Base-by-base conservation (phyloP, 2,329 filamentous ascomycete species). In the Neurospora sp. region DNA sequence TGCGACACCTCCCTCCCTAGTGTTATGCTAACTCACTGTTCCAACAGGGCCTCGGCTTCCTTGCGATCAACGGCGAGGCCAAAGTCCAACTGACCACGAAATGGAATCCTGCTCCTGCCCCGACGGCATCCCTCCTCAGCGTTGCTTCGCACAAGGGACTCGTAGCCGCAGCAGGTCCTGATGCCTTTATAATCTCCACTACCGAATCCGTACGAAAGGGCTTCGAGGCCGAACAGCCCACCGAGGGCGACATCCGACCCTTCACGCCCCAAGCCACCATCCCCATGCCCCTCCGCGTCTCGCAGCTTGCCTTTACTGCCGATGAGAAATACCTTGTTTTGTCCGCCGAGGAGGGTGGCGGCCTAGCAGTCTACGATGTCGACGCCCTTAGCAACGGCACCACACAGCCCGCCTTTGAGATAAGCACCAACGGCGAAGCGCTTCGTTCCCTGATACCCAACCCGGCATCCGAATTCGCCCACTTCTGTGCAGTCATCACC, bases 261-360 rank as follows among this genome's bases (percentile, higher is more conserved):
- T 96, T 96, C 76, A 83, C 88, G 71, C 91, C 94, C 3, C 88
- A 95, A 78, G 83, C 92, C 68, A 90, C 85, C 71, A 86, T 98
- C 6, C 83, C 89, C 1, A 85, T 96, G 76, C 87, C 91, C 10
- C 86, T 89, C 76, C 89, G 91, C 74, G 87, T 97, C 69, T 96
- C 93, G 11, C 96, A 99, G 79, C 84, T 99, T 23, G 89, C 90
- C 17, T 99, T 99, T 79, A 95, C 93, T 0, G 87, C 92, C n/a
- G 92, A 96, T 76, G 96, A 97, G 78, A 88, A 88, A 75, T 93
- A 91, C 74, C 83, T 99, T 71, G 87, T 97, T 41, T 83, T 97
- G 36, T 93, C 92, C 11, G 92, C 92, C 2, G 92, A 97, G 79
- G 84, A 86, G 69, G 91, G 92, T 11, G 91, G 93, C 40, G 93